phyloP scores from a whole-genome alignment of 768 basidiomycete genomes.

The Lanmaoa pseudosensibilis region DNA sequence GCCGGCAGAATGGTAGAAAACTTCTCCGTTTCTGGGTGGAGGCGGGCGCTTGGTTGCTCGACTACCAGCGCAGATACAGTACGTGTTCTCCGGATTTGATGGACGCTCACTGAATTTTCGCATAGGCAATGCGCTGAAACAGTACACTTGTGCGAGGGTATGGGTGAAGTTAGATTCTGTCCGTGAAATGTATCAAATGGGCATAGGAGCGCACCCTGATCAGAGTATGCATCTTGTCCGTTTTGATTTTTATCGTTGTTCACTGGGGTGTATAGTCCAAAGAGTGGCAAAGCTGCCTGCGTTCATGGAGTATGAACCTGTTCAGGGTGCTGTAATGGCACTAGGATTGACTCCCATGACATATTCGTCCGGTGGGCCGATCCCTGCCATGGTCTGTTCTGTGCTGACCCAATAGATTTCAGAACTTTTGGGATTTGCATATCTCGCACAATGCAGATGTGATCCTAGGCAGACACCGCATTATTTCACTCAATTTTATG shows the following conservation, averaged over 20 bases:
- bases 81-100: slow-evolving; percentile 17
- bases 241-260: neutral
- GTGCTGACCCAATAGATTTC: slow-evolving; percentile 5
- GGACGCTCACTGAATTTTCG: slow-evolving; percentile 7
- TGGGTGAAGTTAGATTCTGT: slow-evolving; percentile 57
- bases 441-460: slow-evolving; percentile 79
- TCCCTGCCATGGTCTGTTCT: neutral
- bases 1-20: slow-evolving; percentile 54
- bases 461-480: slow-evolving; percentile 61
- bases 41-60: slow-evolving; percentile 60
- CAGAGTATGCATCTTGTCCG: slow-evolving; percentile 53
- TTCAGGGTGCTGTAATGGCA: slow-evolving; percentile 41
- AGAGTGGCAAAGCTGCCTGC: slow-evolving; percentile 49
- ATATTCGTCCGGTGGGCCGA: slow-evolving; percentile 58
- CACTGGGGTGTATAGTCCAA: slow-evolving; percentile 43
- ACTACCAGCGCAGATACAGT: slow-evolving; percentile 54
- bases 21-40: slow-evolving; percentile 84
- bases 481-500: slow-evolving; percentile 62
- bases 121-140: slow-evolving; percentile 48
- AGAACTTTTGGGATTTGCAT: slow-evolving; percentile 80
- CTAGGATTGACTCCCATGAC: slow-evolving; percentile 69
- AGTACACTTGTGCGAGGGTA: slow-evolving; percentile 39
- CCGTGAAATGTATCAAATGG: slow-evolving; percentile 70
- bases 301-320: slow-evolving; percentile 41
- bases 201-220: slow-evolving; percentile 73